Percentiles rank a stretch among this genome's conserved stretches.
These are phyloP conservation scores for Zygosaccharomyces pseudobailii DNA, from an alignment of 1,139 yeast species.

Conservation along the genomic window DNA sequence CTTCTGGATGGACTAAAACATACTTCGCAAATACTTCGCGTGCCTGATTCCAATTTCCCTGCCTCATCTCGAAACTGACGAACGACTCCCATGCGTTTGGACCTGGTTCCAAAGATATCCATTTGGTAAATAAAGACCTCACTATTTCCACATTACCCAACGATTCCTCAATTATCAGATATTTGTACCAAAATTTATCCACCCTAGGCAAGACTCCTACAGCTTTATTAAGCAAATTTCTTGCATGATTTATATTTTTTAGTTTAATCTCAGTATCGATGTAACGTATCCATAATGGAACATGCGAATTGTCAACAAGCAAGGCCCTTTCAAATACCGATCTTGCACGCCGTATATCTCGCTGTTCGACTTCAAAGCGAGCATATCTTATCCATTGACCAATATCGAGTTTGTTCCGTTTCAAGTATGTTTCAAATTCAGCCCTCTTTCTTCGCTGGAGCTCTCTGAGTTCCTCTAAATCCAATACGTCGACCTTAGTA, in stretches of 20 bases:
- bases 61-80: conserved; percentile 63
- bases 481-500: conserved; percentile 57
- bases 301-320: conserved; percentile 65
- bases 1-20: conserved; percentile 48
- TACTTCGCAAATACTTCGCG: conserved; percentile 55
- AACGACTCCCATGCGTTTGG: conserved; percentile 69
- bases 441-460: conserved; percentile 70
- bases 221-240: conserved; percentile 79
- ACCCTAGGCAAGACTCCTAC: conserved; percentile 69
- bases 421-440: conserved; percentile 80
- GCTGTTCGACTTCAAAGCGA: conserved; percentile 76
- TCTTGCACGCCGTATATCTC: conserved; percentile 72
- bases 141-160: conserved; percentile 61
- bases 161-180: conserved; percentile 78
- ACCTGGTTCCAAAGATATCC: conserved; percentile 72
- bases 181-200: conserved; percentile 82
- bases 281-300: conserved; percentile 85
- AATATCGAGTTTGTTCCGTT: conserved; percentile 72
- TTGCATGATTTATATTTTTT: conserved; percentile 79
- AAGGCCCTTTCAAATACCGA: conserved; percentile 87
- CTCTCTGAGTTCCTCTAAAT: conserved; percentile 74
- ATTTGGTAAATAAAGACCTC: conserved; percentile 64
- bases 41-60: conserved; percentile 50
- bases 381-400: conserved; percentile 95
- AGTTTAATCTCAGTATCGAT: conserved; percentile 70